Base-by-base conservation (phyloP, 441 rosid species). In the Arabidopsis hybrid region DNA sequence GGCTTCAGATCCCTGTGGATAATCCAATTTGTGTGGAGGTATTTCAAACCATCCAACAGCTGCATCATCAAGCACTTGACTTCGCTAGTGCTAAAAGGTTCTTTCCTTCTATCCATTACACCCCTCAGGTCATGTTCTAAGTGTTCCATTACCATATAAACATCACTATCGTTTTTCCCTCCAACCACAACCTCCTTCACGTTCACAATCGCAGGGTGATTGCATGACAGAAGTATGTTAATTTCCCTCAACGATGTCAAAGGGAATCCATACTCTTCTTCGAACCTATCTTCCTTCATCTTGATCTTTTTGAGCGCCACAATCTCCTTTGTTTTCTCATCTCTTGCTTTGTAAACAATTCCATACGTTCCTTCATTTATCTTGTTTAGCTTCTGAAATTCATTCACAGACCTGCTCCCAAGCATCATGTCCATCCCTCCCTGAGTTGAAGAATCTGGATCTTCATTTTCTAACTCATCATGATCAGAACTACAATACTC, bases 111-210 rank as follows among this genome's bases (percentile, higher is more conserved):
- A 55, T 86, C 89, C 92, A 90, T 87, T 60, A 91, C 59, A 26
- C 83, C 91, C 80, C 88, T 87, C 13, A 91, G 87, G 71, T 93
- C 97, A 53, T 93, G 93, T 68, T 93, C 95, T 84, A 93, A 85
- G 79, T 85, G 90, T 76, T 93, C 98, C 98, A 93, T 93, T 42
- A 89, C 98, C 96, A 91, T 86, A 80, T 78, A 93, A 71, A 93
- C 85, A 69, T 55, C 74, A 40, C 7, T 40, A 42, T 61, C 78
- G 53, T 85, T 84, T 73, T 42, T 61, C 5, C 65, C 65, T 21
- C 82, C 92, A 81, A 88, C 84, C 49, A 83, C 96, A 34, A 93
- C 96, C 85, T 90, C 97, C 84, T 86, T 86, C 40, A 91, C 95
- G 58, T 85, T 77, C 29, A 91, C 95, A 67, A 90, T 82, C 14